Evolutionary conservation across 306 rosid species (phyloP), one percentile per base, ranked within the genome.

Genomic region (Oxytropis ochrocephala): DNA sequence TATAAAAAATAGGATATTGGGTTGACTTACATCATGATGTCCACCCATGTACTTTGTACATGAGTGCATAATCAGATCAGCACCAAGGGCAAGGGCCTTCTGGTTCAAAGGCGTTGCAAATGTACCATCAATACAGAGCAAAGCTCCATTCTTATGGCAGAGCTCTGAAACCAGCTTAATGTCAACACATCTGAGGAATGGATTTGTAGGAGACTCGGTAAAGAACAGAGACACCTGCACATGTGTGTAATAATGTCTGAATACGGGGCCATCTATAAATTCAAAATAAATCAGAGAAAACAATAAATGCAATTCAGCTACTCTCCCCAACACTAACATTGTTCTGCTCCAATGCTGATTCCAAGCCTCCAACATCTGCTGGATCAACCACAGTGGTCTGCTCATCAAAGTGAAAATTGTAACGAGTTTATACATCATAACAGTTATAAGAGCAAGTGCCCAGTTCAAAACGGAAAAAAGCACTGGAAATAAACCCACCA

Each of bases 161-260:
- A 93, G 86, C 67, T 93, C 96, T 36, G 97, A 88, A 79, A 93
- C 98, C 72, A 75, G 84, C 86, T 93, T 85, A 71, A 93, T 86
- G 69, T 93, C 97, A 67, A 93, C 97, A 17, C 98, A 93, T 86
- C 98, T 82, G 47, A 93, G 88, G 83, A 86, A 93, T 18, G 98
- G 98, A 80, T 93, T 93, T 53, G 98, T 93, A 35, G 98, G 98
- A 74, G 98, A 93, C 78, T 93, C 98, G 0, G 98, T 93, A 80
- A 88, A 93, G 89, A 88, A 93, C 33, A 93, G 79, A 64, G 97
- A 86, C 72, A 90, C 96, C 98, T 93, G 83, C 76, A 82, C n/a
- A 17, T 8, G 70, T 16, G 63, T 27, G 73, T 41, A 66, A 66
- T 24, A 13, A 69, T 63, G 71, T 43, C 7, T 48, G 56, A 47